These are phyloP conservation scores for Sungouiozyma ichnusensis DNA, from an alignment of 805 yeast genomes.

Conservation along the genomic window DNA sequence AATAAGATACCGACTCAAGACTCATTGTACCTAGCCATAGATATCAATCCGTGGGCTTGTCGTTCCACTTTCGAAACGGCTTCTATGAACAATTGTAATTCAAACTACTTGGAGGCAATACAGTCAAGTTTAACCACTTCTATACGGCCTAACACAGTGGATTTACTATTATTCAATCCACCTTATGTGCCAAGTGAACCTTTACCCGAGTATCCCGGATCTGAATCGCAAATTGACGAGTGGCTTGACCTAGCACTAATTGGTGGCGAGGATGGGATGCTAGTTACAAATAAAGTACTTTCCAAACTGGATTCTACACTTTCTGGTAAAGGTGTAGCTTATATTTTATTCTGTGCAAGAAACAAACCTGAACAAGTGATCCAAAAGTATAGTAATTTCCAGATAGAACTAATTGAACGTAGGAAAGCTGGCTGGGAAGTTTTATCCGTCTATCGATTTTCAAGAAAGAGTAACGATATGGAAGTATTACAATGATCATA, in stretches of 20 bases:
- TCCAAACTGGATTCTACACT: conserved; percentile 42
- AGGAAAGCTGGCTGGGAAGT: conserved; percentile 97
- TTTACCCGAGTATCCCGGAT: conserved; percentile 51
- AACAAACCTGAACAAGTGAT: conserved; percentile 62
- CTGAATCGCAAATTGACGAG: conserved; percentile 35
- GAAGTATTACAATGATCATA: neutral
- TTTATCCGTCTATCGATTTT: conserved; percentile 60
- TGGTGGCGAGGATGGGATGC: conserved; percentile 91
- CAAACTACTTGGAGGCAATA: conserved; percentile 33
- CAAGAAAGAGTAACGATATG: conserved; percentile 3
- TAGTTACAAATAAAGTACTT: conserved; percentile 58
- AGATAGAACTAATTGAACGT: conserved; percentile 39
- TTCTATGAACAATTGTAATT: conserved; percentile 22
- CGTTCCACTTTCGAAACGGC: conserved; percentile 39
- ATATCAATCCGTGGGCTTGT: conserved; percentile 74
- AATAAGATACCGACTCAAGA: conserved; percentile 35
- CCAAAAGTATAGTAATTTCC: conserved; percentile 38
- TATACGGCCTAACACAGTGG: conserved; percentile 40
- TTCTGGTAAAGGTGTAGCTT: conserved; percentile 62
- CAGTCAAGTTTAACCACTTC: conserved; percentile 51
- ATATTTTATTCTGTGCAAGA: conserved; percentile 83
- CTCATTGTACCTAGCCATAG: conserved; percentile 54
- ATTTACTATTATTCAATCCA: conserved; percentile 80
- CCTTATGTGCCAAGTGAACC: conserved; percentile 89
- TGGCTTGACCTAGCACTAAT: conserved; percentile 88